A percentile compares a stretch with the other conserved stretches of the same genome.
phyloP scores from a whole-genome alignment of 768 basidiomycete genomes.

The Mrakia hoshinonis region DNA sequence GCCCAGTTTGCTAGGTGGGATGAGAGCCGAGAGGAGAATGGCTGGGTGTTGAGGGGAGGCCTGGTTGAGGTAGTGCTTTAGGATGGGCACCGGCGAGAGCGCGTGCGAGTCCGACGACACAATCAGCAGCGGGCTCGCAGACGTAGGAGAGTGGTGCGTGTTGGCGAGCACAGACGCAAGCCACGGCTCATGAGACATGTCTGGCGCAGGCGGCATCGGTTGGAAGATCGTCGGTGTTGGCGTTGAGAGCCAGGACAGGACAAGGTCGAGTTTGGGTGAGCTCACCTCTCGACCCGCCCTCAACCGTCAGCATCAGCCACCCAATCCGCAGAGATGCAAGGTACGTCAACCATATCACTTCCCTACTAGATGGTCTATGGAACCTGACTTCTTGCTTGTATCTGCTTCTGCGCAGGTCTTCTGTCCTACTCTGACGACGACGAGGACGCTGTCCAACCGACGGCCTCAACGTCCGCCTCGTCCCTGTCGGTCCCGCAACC shows the following conservation, averaged over 20 bases:
- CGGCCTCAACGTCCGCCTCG: not conserved
- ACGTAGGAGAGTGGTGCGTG: not conserved
- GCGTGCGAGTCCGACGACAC: conserved; percentile 20
- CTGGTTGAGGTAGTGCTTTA: conserved; percentile 12
- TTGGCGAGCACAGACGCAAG: not conserved
- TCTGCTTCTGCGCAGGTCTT: not conserved
- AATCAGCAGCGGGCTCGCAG: conserved; percentile 7
- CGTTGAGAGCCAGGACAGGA: not conserved
- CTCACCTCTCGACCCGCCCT: not conserved
- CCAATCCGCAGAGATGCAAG: too few species aligned
- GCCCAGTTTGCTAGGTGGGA: conserved; percentile 7
- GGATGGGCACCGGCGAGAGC: conserved; percentile 14
- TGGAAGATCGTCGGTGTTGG: not conserved
- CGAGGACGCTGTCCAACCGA: not conserved
- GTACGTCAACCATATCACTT: too few species aligned
- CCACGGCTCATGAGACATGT: conserved; percentile 1
- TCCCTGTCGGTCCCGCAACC: not conserved
- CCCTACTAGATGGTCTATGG: not conserved
- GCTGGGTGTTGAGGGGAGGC: not conserved
- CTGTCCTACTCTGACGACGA: conserved; percentile 11
- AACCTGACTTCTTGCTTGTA: not conserved
- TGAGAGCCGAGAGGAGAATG: conserved; percentile 2
- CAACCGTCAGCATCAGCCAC: too few species aligned
- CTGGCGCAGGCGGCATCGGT: not conserved
- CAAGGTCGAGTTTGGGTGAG: not conserved